phyloP scores from a whole-genome alignment of 1,284 basidiomycete genomes.

The Agroathelia rolfsii region DNA sequence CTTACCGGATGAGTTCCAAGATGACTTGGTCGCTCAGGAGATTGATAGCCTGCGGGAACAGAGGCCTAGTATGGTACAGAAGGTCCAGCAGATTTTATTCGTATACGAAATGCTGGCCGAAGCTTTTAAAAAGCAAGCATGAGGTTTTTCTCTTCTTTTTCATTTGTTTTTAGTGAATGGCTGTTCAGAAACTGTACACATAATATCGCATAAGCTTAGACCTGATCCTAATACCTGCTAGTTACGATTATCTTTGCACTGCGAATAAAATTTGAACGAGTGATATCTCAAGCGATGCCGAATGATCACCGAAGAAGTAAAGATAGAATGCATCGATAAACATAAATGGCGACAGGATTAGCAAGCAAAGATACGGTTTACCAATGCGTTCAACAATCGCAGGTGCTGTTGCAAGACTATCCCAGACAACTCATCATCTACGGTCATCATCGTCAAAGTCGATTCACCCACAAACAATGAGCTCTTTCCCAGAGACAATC shows the following conservation, averaged over 20 bases:
- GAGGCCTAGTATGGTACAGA: constrained; percentile 73
- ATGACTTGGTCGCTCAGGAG: constrained; percentile 64
- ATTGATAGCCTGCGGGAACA: constrained; percentile 74
- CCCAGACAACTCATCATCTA: constrained; percentile 22
- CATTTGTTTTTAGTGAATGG: no score
- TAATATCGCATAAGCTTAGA: no score
- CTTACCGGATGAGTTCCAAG: constrained; percentile 33
- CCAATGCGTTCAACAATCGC: constrained; percentile 1
- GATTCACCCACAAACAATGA: constrained; percentile 29
- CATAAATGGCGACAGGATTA: no score
- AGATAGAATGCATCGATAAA: no score
- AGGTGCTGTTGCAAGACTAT: constrained; percentile 9
- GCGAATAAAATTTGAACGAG: no score
- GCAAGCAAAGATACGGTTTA: constrained; percentile 8
- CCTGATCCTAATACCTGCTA: no score
- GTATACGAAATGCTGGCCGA: constrained; percentile 53
- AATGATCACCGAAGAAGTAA: no score
- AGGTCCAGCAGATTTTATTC: constrained; percentile 52
- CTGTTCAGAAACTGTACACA: no score
- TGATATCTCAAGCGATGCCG: no score
- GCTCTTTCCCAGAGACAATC: constrained; percentile 41
- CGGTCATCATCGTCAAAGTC: constrained; percentile 13
- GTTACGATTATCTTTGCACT: no score
- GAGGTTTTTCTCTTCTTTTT: no score
- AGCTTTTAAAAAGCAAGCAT: constrained; percentile 21